Base-by-base conservation (phyloP, 352 stramenopile species). In the Globisporangium perplexum region DNA sequence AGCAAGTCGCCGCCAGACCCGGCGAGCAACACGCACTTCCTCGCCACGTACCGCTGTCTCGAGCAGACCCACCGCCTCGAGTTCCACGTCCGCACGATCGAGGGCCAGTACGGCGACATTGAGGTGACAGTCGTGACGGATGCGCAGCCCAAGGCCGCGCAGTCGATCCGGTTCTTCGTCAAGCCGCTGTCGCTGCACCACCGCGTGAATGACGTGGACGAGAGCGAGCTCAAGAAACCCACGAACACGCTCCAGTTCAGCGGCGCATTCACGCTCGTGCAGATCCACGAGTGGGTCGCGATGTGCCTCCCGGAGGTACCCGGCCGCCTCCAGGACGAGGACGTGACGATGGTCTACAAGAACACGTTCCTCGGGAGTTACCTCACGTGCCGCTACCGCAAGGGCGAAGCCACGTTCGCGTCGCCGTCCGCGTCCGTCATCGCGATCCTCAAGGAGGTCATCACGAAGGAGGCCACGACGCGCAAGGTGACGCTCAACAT, bases 251-350 rank as follows among this genome's bases (percentile, higher is more conserved):
- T 93, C 31, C 75, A 90, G 36, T 65, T 93, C 23, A 89, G 66
- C 26, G 82, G 86, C 4, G 62, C 70, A 17, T 94, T 95, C 57
- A 88, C 83, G 23, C 66, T 94, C 22, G 59, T 92, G 14, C 83
- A 94, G 58, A 88, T 92, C 28, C 86, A 95, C 68, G 86, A 94
- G 45, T 95, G 83, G 86, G 73, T 95, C 22, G 69, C 71, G 1
- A 63, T 88, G 47, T 94, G 83, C 53, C 67, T 94, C 5, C 81
- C 83, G 0, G 82, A 91, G 22, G 83, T 94, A 12, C 83, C 86
- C 5, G 71, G 68, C 50, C 74, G 78, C 22, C 61, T 90, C 10
- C 83, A 90, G 46, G 76, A 76, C 18, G 77, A 92, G 4, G 72
- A 86, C 7, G 71, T 88, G 18, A 75, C 68, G 4, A 72, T 94